These are phyloP conservation scores for Typha latifolia DNA, from an alignment of 176 grass and related monocot species.

Conservation along the genomic window DNA sequence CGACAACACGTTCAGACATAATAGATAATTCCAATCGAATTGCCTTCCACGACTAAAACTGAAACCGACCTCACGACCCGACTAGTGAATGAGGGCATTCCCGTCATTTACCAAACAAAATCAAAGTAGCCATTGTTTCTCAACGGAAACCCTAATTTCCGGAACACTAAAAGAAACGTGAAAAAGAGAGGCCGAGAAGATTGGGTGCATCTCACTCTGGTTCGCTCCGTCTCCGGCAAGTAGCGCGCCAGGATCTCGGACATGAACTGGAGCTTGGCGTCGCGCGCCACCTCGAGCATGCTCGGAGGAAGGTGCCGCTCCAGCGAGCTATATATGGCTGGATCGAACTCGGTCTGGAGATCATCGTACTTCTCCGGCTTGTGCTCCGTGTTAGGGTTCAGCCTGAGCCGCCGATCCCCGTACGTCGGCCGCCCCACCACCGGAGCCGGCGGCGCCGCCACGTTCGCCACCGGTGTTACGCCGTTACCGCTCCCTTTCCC, in stretches of 20 bases:
- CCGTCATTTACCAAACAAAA: conserved; percentile 9
- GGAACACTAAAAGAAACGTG: conserved; percentile 3
- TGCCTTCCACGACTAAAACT: too few species aligned
- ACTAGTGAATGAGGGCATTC: conserved; percentile 1
- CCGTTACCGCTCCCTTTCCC: conserved; percentile 44
- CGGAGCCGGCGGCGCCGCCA: conserved; percentile 5
- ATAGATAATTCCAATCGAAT: too few species aligned
- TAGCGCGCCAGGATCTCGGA: conserved; percentile 51
- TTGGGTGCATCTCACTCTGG: conserved; percentile 33
- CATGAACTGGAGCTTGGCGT: conserved; percentile 56
- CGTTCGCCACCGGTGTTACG: conserved; percentile 8
- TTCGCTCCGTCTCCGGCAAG: conserved; percentile 68
- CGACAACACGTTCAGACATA: too few species aligned
- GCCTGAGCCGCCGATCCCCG: conserved; percentile 41
- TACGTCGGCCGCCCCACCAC: conserved; percentile 10
- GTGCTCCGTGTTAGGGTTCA: conserved; percentile 65
- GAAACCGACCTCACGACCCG: background rate
- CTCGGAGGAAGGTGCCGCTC: conserved; percentile 69
- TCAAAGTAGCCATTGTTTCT: background rate
- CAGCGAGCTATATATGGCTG: conserved; percentile 57
- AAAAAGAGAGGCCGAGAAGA: conserved; percentile 1
- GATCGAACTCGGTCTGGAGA: conserved; percentile 53
- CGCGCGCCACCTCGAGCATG: conserved; percentile 53
- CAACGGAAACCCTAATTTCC: conserved; percentile 8
- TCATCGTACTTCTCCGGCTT: conserved; percentile 51